Conservation (phyloP, 2,329 filamentous ascomycete species). For the Zarea fungicola region DNA sequence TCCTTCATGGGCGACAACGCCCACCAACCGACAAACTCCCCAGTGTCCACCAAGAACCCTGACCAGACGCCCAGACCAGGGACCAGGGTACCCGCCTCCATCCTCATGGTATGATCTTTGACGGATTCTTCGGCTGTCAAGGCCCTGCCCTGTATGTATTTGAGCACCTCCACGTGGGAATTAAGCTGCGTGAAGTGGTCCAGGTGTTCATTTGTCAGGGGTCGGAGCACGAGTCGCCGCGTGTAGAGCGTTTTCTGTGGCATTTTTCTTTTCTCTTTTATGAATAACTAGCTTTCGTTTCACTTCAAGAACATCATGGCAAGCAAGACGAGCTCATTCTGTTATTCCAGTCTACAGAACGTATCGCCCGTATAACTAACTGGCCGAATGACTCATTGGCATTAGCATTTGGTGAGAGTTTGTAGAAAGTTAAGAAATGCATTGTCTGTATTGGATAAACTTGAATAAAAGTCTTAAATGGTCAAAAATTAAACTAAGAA, state of each 20-base stretch:
- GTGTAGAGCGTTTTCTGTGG: too few relatives aligned
- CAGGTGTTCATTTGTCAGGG: not conserved
- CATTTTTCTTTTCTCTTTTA: too few relatives aligned
- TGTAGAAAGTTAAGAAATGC: not conserved
- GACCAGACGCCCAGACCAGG: constrained; percentile 3
- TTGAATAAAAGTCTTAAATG: not conserved
- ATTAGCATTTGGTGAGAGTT: too few relatives aligned
- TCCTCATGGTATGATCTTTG: not conserved
- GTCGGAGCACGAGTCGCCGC: not conserved
- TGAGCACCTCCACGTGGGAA: not conserved
- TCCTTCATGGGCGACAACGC: constrained; percentile 19
- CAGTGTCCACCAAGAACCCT: constrained; percentile 4
- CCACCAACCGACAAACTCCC: constrained; percentile 28
- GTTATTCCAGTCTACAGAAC: too few relatives aligned
- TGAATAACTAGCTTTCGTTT: too few relatives aligned
- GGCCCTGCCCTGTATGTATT: not conserved
- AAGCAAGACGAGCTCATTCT: too few relatives aligned
- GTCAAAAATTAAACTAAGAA: not conserved
- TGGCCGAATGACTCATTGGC: too few relatives aligned
- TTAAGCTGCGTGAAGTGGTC: not conserved
- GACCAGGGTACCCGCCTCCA: not conserved
- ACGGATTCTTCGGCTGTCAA: not conserved
- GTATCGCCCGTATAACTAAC: too few relatives aligned
- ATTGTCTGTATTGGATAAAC: constrained; percentile 1
- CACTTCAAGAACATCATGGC: too few relatives aligned